These are phyloP conservation scores for Phaffomyces thermotolerans DNA, from an alignment of 805 yeast species.

Conservation along the genomic window DNA sequence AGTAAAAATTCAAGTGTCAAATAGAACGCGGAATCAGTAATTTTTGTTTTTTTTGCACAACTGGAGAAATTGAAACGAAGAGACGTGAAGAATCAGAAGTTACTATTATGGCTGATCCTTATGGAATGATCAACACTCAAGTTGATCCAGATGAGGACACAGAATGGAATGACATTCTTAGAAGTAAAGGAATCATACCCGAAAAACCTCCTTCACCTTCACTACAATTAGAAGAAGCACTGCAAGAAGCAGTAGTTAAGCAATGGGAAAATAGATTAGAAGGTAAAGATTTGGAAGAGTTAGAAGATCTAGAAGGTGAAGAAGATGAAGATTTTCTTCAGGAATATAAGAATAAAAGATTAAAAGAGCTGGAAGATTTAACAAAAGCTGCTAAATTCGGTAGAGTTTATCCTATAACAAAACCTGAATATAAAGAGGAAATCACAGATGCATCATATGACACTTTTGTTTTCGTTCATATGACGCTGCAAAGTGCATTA, in stretches of 20 bases:
- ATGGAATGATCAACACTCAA: conserved; percentile 59
- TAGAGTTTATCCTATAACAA: conserved; percentile 65
- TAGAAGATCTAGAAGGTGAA: conserved; percentile 84
- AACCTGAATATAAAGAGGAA: conserved; percentile 82
- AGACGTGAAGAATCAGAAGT: too few relatives aligned
- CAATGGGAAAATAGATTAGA: conserved; percentile 85
- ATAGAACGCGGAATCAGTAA: too few relatives aligned
- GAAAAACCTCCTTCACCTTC: conserved; percentile 87
- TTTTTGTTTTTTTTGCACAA: too few relatives aligned
- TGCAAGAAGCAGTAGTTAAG: conserved; percentile 69
- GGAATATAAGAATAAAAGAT: conserved; percentile 65
- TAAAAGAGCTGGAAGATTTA: conserved; percentile 63
- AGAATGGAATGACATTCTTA: conserved; percentile 95
- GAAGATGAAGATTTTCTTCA: conserved; percentile 89
- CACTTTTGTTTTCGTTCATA: conserved; percentile 65
- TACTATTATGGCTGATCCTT: conserved; percentile 30
- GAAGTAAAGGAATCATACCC: conserved; percentile 89
- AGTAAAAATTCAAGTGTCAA: too few relatives aligned
- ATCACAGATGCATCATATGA: conserved; percentile 74
- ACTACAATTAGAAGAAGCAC: conserved; percentile 76
- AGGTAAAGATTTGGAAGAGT: conserved; percentile 65
- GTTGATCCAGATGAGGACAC: conserved; percentile 96
- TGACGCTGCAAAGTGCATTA: conserved; percentile 57
- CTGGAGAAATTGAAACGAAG: too few relatives aligned
- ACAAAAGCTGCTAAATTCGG: conserved; percentile 61